phyloP scores from a whole-genome alignment of 2,329 filamentous ascomycete species.

The Periconia macrospinosa region DNA sequence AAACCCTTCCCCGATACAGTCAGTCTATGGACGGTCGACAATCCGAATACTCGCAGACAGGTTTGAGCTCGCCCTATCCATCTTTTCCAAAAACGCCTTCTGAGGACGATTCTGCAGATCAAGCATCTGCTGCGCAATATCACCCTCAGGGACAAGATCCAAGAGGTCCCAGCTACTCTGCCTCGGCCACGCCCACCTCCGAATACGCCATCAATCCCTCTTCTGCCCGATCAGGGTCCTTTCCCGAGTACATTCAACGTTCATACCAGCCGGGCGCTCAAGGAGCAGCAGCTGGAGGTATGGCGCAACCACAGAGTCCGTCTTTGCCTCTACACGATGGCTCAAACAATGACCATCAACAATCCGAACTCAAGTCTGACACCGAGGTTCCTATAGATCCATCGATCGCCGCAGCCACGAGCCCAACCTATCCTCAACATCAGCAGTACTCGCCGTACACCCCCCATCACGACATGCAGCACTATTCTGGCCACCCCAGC shows the following conservation, averaged over 20 bases:
- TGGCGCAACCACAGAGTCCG: constrained; percentile 99
- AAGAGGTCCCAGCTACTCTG: constrained; percentile 70
- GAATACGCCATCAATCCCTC: constrained; percentile 82
- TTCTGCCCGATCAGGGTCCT: constrained; percentile 77
- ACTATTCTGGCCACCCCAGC: constrained; percentile 66
- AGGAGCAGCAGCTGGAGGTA: constrained; percentile 78
- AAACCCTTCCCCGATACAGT: constrained; percentile 33
- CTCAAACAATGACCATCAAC: constrained; percentile 68
- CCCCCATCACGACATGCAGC: constrained; percentile 79
- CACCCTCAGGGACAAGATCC: constrained; percentile 73
- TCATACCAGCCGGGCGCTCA: constrained; percentile 75
- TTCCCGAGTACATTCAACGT: constrained; percentile 84
- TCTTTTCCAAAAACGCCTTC: constrained; percentile 65
- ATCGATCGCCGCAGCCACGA: constrained; percentile 89
- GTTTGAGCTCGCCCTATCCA: constrained; percentile 59
- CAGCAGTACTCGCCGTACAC: constrained; percentile 85
- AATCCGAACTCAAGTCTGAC: constrained; percentile 82
- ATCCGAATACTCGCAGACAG: constrained; percentile 57
- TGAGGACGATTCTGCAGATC: constrained; percentile 87
- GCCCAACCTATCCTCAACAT: constrained; percentile 83
- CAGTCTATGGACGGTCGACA: constrained; percentile 59
- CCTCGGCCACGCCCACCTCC: constrained; percentile 81
- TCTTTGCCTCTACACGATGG: constrained; percentile 86
- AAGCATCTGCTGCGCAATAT: constrained; percentile 90
- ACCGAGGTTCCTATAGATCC: constrained; percentile 98